Evolutionary conservation across 192 early-diverging fungal genomes (phyloP), one percentile per base, ranked within the genome.

Genomic region (Umbelopsis isabellina): DNA sequence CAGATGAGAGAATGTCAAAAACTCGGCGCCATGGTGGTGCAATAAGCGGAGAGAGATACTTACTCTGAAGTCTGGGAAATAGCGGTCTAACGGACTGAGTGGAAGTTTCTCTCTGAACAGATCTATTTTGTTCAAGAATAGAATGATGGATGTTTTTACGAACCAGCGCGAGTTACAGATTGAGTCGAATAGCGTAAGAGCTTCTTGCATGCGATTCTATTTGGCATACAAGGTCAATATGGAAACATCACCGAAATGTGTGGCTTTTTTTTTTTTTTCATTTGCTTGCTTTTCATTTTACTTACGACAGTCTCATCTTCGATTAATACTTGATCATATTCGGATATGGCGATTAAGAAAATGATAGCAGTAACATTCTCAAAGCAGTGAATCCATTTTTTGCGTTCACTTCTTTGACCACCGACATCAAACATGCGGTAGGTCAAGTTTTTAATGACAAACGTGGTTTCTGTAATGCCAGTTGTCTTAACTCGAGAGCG

Each of bases 331-430:
- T 98, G 96, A 82, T 98, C 94, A 78, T 95, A 98, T 84, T 96
- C 94, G 45, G 87, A 90, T 55, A 96, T 94, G 47, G 96, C 96
- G 18, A 95, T 94, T 72, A 98, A 81, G 80, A 98, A 98, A 46
- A 98, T 86, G 75, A 98, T 96, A 15, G 93, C 91, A 3, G 93
- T 96, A 35, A 98, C 96, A 74, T 95, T 93, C 75, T 98, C 96
- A 76, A 98, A 98, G 75, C 94, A 98, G 82, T 96, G 96, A 73
- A 96, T 95, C 96, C 96, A 96, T 83, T 98, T 98, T 73, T 98
- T 98, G 73, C 96, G 90, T 84, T 98, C 96, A 51, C 92, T 94
- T 66, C 96, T 91, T 83, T 98, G 96, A 27, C 96, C 96, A 73
- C 96, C 96, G 47, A 98, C 96, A 83, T 98, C 96, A 82, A 94